Evolutionary conservation across 73 alveolate species (phyloP).

Genomic region (Breviolum minutum): DNA sequence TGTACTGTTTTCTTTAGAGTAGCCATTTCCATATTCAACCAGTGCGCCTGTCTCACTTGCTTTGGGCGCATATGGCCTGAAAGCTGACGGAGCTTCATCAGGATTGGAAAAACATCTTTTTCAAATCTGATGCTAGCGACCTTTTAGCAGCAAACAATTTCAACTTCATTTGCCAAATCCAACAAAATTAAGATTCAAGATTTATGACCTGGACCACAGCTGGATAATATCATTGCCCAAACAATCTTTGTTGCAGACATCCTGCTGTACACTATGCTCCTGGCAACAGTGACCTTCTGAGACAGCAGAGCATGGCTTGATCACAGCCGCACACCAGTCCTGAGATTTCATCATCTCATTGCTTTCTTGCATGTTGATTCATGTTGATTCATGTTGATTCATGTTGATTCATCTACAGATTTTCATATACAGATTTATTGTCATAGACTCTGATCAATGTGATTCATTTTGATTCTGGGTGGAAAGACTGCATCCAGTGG

Average conservation of each 20-base stretch:
- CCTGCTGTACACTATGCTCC: neutral
- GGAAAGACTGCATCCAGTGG: neutral
- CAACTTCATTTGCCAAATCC: too few species aligned
- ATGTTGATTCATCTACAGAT: too few species aligned
- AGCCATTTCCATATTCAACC: too few species aligned
- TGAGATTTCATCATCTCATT: neutral
- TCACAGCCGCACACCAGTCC: constrained; percentile 58
- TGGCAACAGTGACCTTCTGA: constrained; percentile 77
- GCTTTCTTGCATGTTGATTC: neutral
- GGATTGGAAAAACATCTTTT: neutral
- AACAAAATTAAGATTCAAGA: too few species aligned
- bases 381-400: neutral
- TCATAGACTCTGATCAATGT: too few species aligned
- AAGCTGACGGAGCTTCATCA: neutral
- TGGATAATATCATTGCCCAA: neutral
- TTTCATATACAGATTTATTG: too few species aligned
- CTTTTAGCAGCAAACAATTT: too few species aligned
- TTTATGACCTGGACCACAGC: too few species aligned
- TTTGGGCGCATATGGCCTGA: constrained; percentile 54
- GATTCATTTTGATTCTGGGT: too few species aligned
- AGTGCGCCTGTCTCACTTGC: constrained; percentile 77
- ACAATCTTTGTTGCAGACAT: too few species aligned
- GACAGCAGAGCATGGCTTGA: constrained; percentile 39
- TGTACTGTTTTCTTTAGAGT: too few species aligned
- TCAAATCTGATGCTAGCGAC: too few species aligned